A percentile compares a stretch with the other conserved stretches of the same genome.
phyloP scores from a whole-genome alignment of 305 asterid species.

The Fraxinus greggii region DNA sequence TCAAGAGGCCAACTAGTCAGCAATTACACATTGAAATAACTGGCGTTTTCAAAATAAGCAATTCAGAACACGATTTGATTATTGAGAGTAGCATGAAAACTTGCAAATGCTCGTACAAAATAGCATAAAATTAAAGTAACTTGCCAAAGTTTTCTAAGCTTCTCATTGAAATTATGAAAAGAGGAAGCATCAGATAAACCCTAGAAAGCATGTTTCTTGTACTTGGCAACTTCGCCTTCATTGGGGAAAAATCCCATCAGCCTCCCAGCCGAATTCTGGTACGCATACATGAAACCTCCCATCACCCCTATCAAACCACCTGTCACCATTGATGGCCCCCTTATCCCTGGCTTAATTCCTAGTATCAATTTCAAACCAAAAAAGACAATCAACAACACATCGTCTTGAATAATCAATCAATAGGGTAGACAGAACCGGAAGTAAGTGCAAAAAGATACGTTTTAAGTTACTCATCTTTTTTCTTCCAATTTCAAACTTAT shows the following conservation, averaged over 20 bases:
- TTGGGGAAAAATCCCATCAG: constrained; percentile 98
- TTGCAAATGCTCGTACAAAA: not conserved
- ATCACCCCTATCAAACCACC: constrained; percentile 84
- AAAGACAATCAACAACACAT: constrained; percentile 5
- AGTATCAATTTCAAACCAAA: constrained; percentile 6
- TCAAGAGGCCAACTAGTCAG: not conserved
- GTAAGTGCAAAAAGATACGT: not conserved
- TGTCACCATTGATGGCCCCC: constrained; percentile 98
- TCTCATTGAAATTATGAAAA: not conserved
- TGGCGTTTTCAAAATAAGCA: not conserved
- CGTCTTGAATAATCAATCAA: not conserved
- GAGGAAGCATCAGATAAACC: constrained; percentile 13
- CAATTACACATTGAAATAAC: not conserved
- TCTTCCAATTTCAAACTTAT: not conserved
- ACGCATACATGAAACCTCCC: constrained; percentile 98
- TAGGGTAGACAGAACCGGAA: not conserved
- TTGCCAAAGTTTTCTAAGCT: not conserved
- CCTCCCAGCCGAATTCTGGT: constrained; percentile 94
- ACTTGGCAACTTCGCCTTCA: constrained; percentile 89
- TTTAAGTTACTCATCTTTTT: not conserved
- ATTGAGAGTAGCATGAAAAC: not conserved
- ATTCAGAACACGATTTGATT: not conserved
- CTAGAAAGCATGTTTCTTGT: constrained; percentile 53
- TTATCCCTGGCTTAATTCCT: constrained; percentile 93
- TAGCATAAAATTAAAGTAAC: not conserved